phyloP scores from a whole-genome alignment of 306 rosid species.

The Arachis stenosperma region DNA sequence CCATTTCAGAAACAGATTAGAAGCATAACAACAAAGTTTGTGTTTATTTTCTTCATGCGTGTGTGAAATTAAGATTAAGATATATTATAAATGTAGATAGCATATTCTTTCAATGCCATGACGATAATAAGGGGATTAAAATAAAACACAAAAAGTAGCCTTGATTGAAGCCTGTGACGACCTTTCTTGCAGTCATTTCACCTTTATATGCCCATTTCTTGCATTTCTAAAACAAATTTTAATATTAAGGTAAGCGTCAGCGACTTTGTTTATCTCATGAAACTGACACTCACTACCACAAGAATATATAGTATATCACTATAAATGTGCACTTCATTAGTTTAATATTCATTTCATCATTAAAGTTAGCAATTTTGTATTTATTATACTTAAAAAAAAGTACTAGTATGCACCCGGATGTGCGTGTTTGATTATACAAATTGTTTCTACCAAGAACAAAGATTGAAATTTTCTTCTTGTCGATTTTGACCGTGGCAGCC shows the following conservation, averaged over 20 bases:
- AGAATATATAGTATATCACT: background rate
- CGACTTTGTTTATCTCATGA: conserved; percentile 49
- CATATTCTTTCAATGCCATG: conserved; percentile 44
- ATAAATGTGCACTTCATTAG: conserved; percentile 32
- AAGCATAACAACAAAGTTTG: conserved; percentile 46
- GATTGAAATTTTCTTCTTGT: conserved; percentile 21
- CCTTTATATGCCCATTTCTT: conserved; percentile 39
- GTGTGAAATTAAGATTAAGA: conserved; percentile 23
- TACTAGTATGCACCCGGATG: background rate
- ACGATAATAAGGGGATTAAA: conserved; percentile 30
- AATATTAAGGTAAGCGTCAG: background rate
- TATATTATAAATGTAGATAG: conserved; percentile 8
- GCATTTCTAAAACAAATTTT: conserved; percentile 8
- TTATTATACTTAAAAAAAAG: conserved; percentile 12
- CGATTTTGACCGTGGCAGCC: conserved; percentile 27
- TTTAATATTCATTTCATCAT: conserved; percentile 34
- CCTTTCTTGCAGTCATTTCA: conserved; percentile 46
- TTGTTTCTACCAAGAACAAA: conserved; percentile 34
- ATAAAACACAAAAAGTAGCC: conserved; percentile 43
- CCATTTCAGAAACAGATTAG: conserved; percentile 46
- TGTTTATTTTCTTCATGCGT: conserved; percentile 5
- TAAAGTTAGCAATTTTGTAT: conserved; percentile 39
- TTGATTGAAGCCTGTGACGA: conserved; percentile 70
- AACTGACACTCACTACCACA: conserved; percentile 62
- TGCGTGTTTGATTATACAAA: conserved; percentile 27